phyloP scores from a whole-genome alignment of 1,139 yeast species.

The Geotrichum aggregatum region DNA sequence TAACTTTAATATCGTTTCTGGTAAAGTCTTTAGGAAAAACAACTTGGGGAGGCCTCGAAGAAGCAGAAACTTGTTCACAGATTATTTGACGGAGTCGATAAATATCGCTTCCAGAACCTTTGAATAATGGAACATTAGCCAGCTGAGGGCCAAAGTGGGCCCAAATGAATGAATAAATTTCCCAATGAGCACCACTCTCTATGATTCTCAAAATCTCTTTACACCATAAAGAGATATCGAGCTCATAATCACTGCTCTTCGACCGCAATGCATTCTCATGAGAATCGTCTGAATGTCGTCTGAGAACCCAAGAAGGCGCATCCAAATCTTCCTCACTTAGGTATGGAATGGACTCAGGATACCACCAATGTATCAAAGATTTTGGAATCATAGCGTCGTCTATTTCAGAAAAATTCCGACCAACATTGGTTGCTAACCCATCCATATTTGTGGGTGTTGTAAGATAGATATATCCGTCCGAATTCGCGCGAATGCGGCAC shows the following conservation, averaged over 20 bases:
- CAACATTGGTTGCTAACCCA: slow-evolving; percentile 58
- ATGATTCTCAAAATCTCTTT: slow-evolving; percentile 49
- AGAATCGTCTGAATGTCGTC: slow-evolving; percentile 5
- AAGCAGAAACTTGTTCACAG: slow-evolving; percentile 50
- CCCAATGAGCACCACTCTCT: slow-evolving; percentile 61
- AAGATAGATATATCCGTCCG: slow-evolving; percentile 47
- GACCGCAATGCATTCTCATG: neutral
- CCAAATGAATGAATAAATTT: slow-evolving; percentile 59
- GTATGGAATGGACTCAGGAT: slow-evolving; percentile 54
- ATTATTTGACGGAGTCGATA: slow-evolving; percentile 47
- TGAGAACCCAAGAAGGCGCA: slow-evolving; percentile 33
- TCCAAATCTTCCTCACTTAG: slow-evolving; percentile 43
- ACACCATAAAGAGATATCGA: slow-evolving; percentile 55
- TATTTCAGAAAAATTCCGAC: slow-evolving; percentile 41
- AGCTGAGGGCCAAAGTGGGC: slow-evolving; percentile 72
- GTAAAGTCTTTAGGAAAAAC: slow-evolving; percentile 46
- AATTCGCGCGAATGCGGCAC: slow-evolving; percentile 52
- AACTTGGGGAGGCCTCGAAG: slow-evolving; percentile 42
- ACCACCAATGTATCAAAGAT: slow-evolving; percentile 47
- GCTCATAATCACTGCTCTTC: slow-evolving; percentile 26
- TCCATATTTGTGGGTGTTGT: slow-evolving; percentile 59
- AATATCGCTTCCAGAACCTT: slow-evolving; percentile 46
- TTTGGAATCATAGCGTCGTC: neutral
- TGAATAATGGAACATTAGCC: slow-evolving; percentile 56
- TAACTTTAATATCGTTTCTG: slow-evolving; percentile 58